Evolutionary conservation across 2,329 filamentous ascomycete genomes (phyloP).

Genomic region (Diaporthe citri): DNA sequence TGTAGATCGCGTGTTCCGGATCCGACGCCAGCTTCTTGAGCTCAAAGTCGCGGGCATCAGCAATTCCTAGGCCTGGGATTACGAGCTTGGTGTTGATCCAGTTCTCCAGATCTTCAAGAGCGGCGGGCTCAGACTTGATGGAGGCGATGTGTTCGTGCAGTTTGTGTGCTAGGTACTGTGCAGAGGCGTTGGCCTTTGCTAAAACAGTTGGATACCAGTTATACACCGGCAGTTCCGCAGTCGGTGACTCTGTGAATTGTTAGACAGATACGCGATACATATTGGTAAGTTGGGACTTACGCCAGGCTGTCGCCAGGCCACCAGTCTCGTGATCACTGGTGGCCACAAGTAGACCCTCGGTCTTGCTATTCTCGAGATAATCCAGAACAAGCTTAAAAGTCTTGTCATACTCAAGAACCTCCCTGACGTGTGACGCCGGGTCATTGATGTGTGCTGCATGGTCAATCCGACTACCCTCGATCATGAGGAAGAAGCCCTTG

Average conservation of each 20-base stretch:
- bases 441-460: conserved; percentile 92
- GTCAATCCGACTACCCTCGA: conserved; percentile 95
- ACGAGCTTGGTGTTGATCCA: conserved; percentile 80
- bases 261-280: neutral
- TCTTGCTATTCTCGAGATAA: conserved; percentile 81
- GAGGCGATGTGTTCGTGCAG: conserved; percentile 71
- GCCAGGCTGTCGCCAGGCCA: conserved; percentile 84
- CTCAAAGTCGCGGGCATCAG: conserved; percentile 79
- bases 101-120: conserved; percentile 59
- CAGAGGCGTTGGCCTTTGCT: conserved; percentile 80
- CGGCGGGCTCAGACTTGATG: conserved; percentile 45
- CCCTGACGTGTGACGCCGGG: conserved; percentile 85
- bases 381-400: conserved; percentile 86
- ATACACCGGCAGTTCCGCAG: conserved; percentile 65
- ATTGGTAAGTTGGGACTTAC: conserved; percentile 56
- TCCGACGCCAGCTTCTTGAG: conserved; percentile 73
- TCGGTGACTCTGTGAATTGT: conserved; percentile 36
- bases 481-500: conserved; percentile 98
- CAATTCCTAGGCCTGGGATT: conserved; percentile 79
- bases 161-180: conserved; percentile 76
- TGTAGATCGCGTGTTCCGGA: conserved; percentile 65
- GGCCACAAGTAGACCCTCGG: conserved; percentile 83
- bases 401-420: conserved; percentile 95
- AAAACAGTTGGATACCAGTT: conserved; percentile 87
- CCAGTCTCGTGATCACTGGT: conserved; percentile 98